Evolutionary conservation across 345 rosid genomes (phyloP).

Genomic region (Brassica napus): Da-Ae NC_063434.1:936501-937000

Average conservation of each 20-base stretch:
- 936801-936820: conserved; percentile 42
- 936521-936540: background rate
- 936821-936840: conserved; percentile 88
- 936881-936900: conserved; percentile 63
- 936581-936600: no score
- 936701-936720: conserved; percentile 78
- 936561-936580: background rate
- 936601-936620: no score
- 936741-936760: conserved; percentile 43
- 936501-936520: background rate
- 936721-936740: conserved; percentile 41
- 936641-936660: conserved; percentile 56
- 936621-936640: no score
- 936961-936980: conserved; percentile 46
- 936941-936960: conserved; percentile 52
- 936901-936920: conserved; percentile 79
- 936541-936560: no score
- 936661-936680: conserved; percentile 77
- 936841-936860: conserved; percentile 76
- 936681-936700: conserved; percentile 79
- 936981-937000: conserved; percentile 65
- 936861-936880: conserved; percentile 55
- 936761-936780: conserved; percentile 50
- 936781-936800: conserved; percentile 43
- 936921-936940: conserved; percentile 63